phyloP scores from a whole-genome alignment of 2,329 filamentous ascomycete species.

The Aureobasidium mangrovei region DNA sequence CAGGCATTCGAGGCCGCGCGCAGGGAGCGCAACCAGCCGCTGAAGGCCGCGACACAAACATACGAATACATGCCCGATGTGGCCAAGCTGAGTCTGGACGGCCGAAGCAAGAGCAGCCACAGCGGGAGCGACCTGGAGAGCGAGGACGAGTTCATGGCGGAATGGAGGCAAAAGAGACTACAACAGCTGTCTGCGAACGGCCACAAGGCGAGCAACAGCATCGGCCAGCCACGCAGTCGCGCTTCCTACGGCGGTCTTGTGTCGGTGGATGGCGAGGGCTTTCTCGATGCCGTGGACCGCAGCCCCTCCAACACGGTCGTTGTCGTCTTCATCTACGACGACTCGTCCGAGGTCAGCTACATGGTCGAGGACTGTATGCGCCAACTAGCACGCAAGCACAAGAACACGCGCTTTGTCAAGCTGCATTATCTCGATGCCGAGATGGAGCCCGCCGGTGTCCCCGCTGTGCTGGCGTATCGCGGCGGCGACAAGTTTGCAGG shows the following conservation, averaged over 20 bases:
- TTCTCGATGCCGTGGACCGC: constrained; percentile 93
- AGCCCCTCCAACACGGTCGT: constrained; percentile 72
- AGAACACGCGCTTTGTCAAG: constrained; percentile 76
- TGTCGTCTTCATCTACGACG: constrained; percentile 88
- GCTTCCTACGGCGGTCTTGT: constrained; percentile 71
- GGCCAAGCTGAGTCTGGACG: constrained; percentile 16
- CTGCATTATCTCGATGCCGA: constrained; percentile 87
- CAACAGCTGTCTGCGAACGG: constrained; percentile 50
- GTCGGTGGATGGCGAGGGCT: constrained; percentile 80
- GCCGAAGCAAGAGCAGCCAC: constrained; percentile 36
- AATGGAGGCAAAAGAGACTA: constrained; percentile 76
- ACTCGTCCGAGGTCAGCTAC: constrained; percentile 71
- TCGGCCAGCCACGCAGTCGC: constrained; percentile 13
- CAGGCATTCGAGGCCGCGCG: constrained; percentile 51
- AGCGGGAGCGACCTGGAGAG: constrained; percentile 36
- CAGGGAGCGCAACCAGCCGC: background rate
- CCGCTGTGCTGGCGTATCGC: constrained; percentile 80
- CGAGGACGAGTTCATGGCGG: constrained; percentile 71
- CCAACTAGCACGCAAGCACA: constrained; percentile 63
- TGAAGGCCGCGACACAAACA: constrained; percentile 3
- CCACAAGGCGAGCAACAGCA: constrained; percentile 7
- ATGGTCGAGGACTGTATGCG: constrained; percentile 71
- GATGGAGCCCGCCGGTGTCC: constrained; percentile 81
- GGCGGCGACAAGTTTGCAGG: constrained; percentile 87
- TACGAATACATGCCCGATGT: constrained; percentile 11